Conservation (phyloP, 2,329 filamentous ascomycete genomes). For the Zymoseptoria passerinii region DNA sequence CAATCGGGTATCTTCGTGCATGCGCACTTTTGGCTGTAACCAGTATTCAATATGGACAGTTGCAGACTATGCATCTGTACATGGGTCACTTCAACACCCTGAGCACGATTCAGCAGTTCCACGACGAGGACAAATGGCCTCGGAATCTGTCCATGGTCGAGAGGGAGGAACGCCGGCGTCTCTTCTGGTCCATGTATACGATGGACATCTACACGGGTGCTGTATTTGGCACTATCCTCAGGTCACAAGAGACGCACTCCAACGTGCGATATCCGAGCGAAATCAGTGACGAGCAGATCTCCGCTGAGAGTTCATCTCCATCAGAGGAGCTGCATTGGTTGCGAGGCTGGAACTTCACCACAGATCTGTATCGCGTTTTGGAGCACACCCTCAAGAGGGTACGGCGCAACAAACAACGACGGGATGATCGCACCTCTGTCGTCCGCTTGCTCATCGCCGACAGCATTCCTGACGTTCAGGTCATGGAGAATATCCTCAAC, state of each 20-base stretch:
- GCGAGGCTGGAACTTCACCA: slow-evolving; percentile 51
- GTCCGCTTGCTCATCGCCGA: slow-evolving; percentile 21
- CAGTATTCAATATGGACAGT: slow-evolving; percentile 45
- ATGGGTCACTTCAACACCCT: slow-evolving; percentile 45
- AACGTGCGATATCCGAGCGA: slow-evolving; percentile 44
- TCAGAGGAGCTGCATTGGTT: slow-evolving; percentile 38
- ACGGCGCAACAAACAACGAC: slow-evolving; percentile 12
- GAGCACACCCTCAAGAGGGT: slow-evolving; percentile 40
- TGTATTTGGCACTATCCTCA: slow-evolving; percentile 43
- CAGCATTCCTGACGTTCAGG: slow-evolving; percentile 19
- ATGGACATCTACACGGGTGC: slow-evolving; percentile 48
- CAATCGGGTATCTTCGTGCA: slow-evolving; percentile 38
- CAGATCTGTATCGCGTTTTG: slow-evolving; percentile 48
- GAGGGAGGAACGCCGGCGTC: slow-evolving; percentile 40
- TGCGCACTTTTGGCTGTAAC: slow-evolving; percentile 44
- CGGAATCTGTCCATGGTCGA: slow-evolving; percentile 38
- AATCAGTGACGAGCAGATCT: slow-evolving; percentile 40
- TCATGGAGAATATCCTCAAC: slow-evolving; percentile 23
- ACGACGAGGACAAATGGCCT: slow-evolving; percentile 49
- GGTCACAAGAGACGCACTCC: slow-evolving; percentile 39
- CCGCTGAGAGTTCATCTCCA: slow-evolving; percentile 16
- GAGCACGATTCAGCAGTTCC: slow-evolving; percentile 41
- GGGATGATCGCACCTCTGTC: slow-evolving; percentile 19
- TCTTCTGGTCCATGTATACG: slow-evolving; percentile 52
- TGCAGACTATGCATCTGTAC: slow-evolving; percentile 43